Conservation (phyloP, 331 rosid species). For the Stylosanthes scabra region DNA sequence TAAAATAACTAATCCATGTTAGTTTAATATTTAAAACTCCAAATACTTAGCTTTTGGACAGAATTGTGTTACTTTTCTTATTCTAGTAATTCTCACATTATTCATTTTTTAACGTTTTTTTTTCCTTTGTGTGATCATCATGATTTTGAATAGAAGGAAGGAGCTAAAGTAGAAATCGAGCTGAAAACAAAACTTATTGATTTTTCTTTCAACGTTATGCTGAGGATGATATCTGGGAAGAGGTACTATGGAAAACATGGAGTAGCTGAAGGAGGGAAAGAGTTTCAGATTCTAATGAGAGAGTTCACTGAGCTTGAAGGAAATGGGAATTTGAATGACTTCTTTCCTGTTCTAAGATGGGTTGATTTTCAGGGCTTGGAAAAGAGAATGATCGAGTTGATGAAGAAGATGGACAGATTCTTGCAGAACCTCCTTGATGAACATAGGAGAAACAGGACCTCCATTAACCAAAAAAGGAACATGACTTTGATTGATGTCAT, state of each 20-base stretch:
- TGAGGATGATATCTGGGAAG: slow-evolving; percentile 37
- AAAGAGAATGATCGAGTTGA: slow-evolving; percentile 37
- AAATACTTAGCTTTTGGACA: too few species aligned
- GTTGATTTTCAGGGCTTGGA: slow-evolving; percentile 35
- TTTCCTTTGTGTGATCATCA: too few species aligned
- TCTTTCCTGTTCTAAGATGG: slow-evolving; percentile 34
- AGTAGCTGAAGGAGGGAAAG: slow-evolving; percentile 23
- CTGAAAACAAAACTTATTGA: background rate
- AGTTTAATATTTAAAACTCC: too few species aligned
- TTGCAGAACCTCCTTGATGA: slow-evolving; percentile 44
- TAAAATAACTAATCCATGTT: too few species aligned
- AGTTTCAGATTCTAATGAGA: background rate
- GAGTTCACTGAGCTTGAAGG: background rate
- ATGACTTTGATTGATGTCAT: slow-evolving; percentile 45
- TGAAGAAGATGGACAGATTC: slow-evolving; percentile 36
- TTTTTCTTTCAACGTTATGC: slow-evolving; percentile 17
- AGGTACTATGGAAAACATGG: slow-evolving; percentile 20
- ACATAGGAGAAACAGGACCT: slow-evolving; percentile 8
- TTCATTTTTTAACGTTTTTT: too few species aligned
- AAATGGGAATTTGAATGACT: background rate
- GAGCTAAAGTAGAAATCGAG: background rate
- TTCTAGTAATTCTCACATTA: too few species aligned
- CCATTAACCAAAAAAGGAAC: slow-evolving; percentile 13
- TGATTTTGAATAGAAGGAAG: too few species aligned
- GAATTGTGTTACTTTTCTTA: too few species aligned